These are phyloP conservation scores for Xylariaceae sp. DNA, from an alignment of 2,329 filamentous ascomycete genomes.

Conservation along the genomic window DNA sequence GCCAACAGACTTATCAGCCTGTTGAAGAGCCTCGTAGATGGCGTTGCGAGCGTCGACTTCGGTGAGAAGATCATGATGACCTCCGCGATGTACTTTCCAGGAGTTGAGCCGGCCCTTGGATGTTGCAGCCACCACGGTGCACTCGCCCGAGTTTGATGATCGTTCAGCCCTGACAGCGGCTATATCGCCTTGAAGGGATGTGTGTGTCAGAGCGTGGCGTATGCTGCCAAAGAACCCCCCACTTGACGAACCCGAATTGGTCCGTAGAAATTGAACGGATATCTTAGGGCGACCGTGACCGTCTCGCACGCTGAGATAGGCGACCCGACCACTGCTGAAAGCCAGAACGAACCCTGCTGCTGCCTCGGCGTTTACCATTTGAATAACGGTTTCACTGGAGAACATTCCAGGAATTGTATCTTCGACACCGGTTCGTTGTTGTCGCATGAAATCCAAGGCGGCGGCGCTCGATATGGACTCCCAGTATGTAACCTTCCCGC, in stretches of 20 bases:
- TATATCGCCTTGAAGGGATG: slow-evolving; percentile 70
- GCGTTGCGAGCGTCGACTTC: slow-evolving; percentile 67
- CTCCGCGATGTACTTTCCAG: slow-evolving; percentile 87
- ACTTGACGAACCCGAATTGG: slow-evolving; percentile 49
- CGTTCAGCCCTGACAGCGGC: slow-evolving; percentile 73
- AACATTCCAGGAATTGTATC: slow-evolving; percentile 69
- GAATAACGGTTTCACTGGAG: slow-evolving; percentile 71
- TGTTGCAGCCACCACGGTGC: slow-evolving; percentile 77
- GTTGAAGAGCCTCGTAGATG: slow-evolving; percentile 59
- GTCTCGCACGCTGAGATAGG: slow-evolving; percentile 82
- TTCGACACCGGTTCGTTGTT: slow-evolving; percentile 77
- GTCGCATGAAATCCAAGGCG: slow-evolving; percentile 75
- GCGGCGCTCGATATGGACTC: slow-evolving; percentile 89
- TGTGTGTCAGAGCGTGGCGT: slow-evolving; percentile 67
- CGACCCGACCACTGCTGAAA: slow-evolving; percentile 80
- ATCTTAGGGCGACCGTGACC: slow-evolving; percentile 80
- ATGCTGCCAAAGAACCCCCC: slow-evolving; percentile 78
- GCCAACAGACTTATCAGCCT: slow-evolving; percentile 46
- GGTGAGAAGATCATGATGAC: slow-evolving; percentile 69
- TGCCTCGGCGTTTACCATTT: slow-evolving; percentile 76
- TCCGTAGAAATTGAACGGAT: slow-evolving; percentile 70
- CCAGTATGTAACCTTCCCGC: slow-evolving; percentile 88
- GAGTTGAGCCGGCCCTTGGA: slow-evolving; percentile 72
- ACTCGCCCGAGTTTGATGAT: slow-evolving; percentile 71
- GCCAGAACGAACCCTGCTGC: slow-evolving; percentile 81